Conservation (phyloP, 441 rosid genomes). For the Melastoma candidum region DNA sequence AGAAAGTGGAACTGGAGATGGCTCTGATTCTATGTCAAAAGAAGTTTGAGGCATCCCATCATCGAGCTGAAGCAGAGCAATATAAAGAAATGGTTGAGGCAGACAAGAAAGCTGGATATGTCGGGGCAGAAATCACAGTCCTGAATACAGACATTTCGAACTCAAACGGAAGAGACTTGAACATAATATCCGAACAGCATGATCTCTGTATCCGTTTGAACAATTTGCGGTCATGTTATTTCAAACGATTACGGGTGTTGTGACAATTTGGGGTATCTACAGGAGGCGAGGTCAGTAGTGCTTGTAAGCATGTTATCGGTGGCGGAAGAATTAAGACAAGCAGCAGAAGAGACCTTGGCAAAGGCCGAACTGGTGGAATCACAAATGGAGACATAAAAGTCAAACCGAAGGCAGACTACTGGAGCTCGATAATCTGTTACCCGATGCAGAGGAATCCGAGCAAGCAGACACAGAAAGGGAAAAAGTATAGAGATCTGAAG, state of each 20-base stretch:
- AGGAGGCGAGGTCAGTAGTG: slow-evolving; percentile 30
- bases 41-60: slow-evolving; percentile 27
- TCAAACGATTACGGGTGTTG: too few relatives aligned
- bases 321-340: slow-evolving; percentile 42
- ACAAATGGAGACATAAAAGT: slow-evolving; percentile 25
- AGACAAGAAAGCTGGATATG: slow-evolving; percentile 33
- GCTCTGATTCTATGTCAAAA: slow-evolving; percentile 35
- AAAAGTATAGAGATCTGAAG: too few relatives aligned
- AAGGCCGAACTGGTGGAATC: slow-evolving; percentile 44
- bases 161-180: too few relatives aligned
- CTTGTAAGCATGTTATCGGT: slow-evolving; percentile 36
- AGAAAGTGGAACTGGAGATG: slow-evolving; percentile 40
- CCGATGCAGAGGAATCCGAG: too few relatives aligned
- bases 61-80: slow-evolving; percentile 29
- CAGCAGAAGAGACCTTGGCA: slow-evolving; percentile 38
- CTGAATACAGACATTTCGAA: too few relatives aligned
- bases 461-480: too few relatives aligned
- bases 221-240: too few relatives aligned
- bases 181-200: too few relatives aligned
- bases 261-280: too few relatives aligned
- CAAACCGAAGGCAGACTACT: slow-evolving; percentile 32
- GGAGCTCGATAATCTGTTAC: slow-evolving; percentile 41
- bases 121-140: slow-evolving; percentile 38
- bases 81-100: slow-evolving; percentile 45
- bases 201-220: too few relatives aligned